phyloP scores from a whole-genome alignment of 83 land plant genomes.

The Picea mariana region DNA sequence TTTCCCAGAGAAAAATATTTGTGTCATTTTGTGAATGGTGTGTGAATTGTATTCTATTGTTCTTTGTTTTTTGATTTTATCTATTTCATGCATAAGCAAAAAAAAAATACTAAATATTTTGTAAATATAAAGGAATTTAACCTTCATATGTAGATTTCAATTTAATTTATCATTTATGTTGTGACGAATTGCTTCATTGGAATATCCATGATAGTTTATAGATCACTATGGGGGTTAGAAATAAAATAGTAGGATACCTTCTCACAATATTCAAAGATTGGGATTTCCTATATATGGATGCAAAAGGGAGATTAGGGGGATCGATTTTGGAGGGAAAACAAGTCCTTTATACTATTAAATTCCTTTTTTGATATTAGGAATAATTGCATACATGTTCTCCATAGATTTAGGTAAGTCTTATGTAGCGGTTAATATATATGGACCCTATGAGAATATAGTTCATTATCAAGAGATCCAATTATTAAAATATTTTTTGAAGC shows the following conservation, averaged over 20 bases:
- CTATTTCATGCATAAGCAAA: too few relatives aligned
- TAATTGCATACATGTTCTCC: not conserved
- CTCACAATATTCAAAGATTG: not conserved
- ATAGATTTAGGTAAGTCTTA: not conserved
- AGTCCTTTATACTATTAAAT: not conserved
- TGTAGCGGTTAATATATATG: not conserved
- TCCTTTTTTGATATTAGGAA: not conserved
- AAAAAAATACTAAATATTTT: too few relatives aligned
- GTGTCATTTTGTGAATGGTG: too few relatives aligned
- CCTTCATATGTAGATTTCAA: too few relatives aligned
- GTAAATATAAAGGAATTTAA: too few relatives aligned
- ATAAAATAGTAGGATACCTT: not conserved
- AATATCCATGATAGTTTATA: not conserved
- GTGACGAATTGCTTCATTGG: not conserved
- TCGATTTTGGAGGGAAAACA: not conserved
- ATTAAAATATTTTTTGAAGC: not conserved
- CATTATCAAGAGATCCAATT: not conserved
- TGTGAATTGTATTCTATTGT: too few relatives aligned
- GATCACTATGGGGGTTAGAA: not conserved
- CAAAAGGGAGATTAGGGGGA: not conserved
- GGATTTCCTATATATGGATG: not conserved
- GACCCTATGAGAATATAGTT: not conserved
- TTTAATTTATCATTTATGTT: not conserved
- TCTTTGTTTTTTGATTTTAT: too few relatives aligned
- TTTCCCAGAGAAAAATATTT: too few relatives aligned